Percentiles rank a stretch among this genome's conserved stretches.
phyloP scores from a whole-genome alignment of 2,329 filamentous ascomycete species.

The Botryosphaeria agaves region DNA sequence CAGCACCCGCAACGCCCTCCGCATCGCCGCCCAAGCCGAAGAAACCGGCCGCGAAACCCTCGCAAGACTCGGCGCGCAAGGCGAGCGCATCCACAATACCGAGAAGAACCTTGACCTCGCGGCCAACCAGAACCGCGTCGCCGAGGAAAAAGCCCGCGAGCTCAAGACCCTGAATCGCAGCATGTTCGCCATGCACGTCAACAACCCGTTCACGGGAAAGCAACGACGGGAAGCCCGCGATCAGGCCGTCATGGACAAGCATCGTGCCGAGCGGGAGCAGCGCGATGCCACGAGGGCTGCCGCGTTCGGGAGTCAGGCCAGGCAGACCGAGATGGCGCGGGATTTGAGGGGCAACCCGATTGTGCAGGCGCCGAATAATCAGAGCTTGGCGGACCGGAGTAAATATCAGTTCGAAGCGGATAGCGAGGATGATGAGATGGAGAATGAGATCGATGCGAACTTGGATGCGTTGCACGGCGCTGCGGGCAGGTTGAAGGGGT shows the following conservation, averaged over 20 bases:
- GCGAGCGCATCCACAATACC: conserved; percentile 65
- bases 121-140: conserved; percentile 50
- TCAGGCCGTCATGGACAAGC: conserved; percentile 49
- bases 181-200: conserved; percentile 55
- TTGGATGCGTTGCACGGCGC: conserved; percentile 41
- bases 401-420: conserved; percentile 52
- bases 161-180: conserved; percentile 72
- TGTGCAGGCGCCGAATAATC: conserved; percentile 33
- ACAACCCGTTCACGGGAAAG: conserved; percentile 57
- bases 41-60: conserved; percentile 56
- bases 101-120: conserved; percentile 57
- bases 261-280: conserved; percentile 36
- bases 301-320: conserved; percentile 35
- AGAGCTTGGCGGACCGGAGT: conserved; percentile 1
- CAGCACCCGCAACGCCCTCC: conserved; percentile 52
- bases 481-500: conserved; percentile 51
- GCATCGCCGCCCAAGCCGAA: conserved; percentile 49
- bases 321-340: conserved; percentile 46
- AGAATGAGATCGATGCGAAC: conserved; percentile 53
- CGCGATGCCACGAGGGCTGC: conserved; percentile 38
- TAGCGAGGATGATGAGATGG: conserved; percentile 49
- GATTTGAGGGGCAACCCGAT: conserved; percentile 25
- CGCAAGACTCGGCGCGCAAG: conserved; percentile 57
- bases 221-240: conserved; percentile 48
- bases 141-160: conserved; percentile 66